These are phyloP conservation scores for Ogataea kodamae DNA, from an alignment of 805 yeast genomes.

Conservation along the genomic window DNA sequence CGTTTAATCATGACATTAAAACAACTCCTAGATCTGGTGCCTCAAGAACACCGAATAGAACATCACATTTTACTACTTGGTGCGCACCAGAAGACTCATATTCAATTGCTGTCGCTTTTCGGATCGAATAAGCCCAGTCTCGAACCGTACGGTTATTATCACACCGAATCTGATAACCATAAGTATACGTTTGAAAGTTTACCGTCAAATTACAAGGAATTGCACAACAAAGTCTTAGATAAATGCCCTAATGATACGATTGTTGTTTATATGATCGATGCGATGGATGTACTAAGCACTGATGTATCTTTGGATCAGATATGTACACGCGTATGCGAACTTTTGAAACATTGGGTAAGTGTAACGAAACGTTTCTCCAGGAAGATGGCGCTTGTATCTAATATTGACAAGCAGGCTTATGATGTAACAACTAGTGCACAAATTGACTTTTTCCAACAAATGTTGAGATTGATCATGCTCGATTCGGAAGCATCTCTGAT, in stretches of 20 bases:
- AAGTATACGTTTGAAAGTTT: no score
- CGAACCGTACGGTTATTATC: no score
- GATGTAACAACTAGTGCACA: constrained; percentile 15
- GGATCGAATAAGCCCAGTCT: constrained; percentile 2
- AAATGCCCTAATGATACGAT: not conserved
- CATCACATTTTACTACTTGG: constrained; percentile 13
- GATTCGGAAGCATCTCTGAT: constrained; percentile 12
- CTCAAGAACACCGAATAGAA: constrained; percentile 3
- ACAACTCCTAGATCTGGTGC: constrained; percentile 8
- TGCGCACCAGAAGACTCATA: constrained; percentile 6
- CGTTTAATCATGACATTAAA: no score
- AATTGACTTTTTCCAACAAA: constrained; percentile 28
- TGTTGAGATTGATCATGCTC: constrained; percentile 19
- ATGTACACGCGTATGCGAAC: constrained; percentile 1
- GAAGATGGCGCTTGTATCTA: constrained; percentile 7
- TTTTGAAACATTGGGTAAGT: constrained; percentile 4
- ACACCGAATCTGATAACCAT: no score
- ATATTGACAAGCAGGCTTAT: constrained; percentile 16
- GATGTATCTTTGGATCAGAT: not conserved
- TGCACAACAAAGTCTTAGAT: no score
- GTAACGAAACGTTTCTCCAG: not conserved
- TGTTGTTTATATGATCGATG: constrained; percentile 1
- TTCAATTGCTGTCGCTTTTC: constrained; percentile 5
- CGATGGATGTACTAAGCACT: not conserved
- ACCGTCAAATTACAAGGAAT: no score